Base-by-base conservation (phyloP, 805 yeast genomes). In the Blastobotrys chiropterorum region DNA sequence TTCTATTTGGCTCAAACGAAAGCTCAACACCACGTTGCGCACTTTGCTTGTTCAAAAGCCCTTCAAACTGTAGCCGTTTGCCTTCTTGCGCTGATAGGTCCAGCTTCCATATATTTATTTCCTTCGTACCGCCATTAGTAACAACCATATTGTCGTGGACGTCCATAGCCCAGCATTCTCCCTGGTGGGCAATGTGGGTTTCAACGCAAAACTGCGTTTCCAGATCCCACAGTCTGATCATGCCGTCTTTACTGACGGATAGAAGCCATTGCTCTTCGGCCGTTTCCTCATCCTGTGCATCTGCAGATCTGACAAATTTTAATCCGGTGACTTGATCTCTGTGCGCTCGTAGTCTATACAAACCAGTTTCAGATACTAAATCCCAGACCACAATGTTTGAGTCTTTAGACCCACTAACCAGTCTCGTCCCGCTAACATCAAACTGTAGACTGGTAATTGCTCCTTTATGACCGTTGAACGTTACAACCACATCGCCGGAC, bases 181-280 rank as follows among this genome's bases (percentile, higher is more conserved):
- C 90, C 19, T 86, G 76, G 65, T 89, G 96, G 0, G 97, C 96
- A 55, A 90, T 82, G 65, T 90, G 97, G 1, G 98, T 90, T 66
- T 94, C 99, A 3, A 90, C 73, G 69, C 97, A 88, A 66, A 89
- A 95, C 65, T 86, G 89, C 2, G 94, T 72, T 61, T 83, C 85
- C 59, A 94, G 69, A 63, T 94, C 98, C 99, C 99, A 94, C 38
- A 94, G 69, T 66, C 94, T 94, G 59, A 94, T 76, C 47, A 90
- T 72, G 0, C 98, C 98, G 65, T 94, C 99, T 63, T 90, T 90
- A 1, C 95, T 79, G 0, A 84, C 81, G 58, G 90, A 81, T 16
- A 90, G 59, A 15, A 94, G 69, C 78, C 85, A 89, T 58, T 80
- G 66, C n/a, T 78, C 85, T 55, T 80, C 83, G 15, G 50, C 56